Percentiles rank a stretch among this genome's conserved stretches.
Conservation (phyloP, 208 protist species). For the Naegleria gruberi region DNA sequence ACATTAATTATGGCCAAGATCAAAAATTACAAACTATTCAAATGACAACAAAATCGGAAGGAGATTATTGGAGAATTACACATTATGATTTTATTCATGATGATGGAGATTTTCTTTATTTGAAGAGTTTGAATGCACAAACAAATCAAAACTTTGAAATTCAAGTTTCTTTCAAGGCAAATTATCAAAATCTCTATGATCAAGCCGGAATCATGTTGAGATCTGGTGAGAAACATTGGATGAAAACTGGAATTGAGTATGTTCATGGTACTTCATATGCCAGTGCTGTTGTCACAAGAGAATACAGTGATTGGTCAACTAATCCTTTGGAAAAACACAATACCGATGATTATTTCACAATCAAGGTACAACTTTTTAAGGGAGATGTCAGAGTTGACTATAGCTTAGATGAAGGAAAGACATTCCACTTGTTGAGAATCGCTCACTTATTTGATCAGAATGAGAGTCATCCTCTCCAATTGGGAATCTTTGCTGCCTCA, state of each 20-base stretch:
- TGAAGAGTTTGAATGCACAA: neutral
- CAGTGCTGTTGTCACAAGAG: neutral
- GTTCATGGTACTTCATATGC: neutral
- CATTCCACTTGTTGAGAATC: neutral
- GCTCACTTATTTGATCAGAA: neutral
- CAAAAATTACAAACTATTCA: neutral
- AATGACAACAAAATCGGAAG: neutral
- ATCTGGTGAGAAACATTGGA: neutral
- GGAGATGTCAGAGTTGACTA: neutral
- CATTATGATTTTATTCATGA: neutral
- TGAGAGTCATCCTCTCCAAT: neutral
- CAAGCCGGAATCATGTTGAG: neutral
- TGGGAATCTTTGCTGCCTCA: neutral
- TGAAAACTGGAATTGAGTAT: conserved; percentile 13
- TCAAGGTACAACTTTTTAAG: neutral
- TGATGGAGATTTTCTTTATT: conserved; percentile 4
- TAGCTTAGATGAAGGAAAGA: neutral
- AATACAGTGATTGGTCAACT: neutral
- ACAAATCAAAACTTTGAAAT: neutral
- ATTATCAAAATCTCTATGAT: conserved; percentile 19
- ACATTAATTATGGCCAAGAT: neutral
- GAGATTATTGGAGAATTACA: conserved; percentile 6
- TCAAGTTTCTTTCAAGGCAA: neutral
- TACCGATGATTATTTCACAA: neutral
- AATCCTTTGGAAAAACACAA: neutral